phyloP scores from a whole-genome alignment of 148 eudicot species.

The Rhododendron vialii region DNA sequence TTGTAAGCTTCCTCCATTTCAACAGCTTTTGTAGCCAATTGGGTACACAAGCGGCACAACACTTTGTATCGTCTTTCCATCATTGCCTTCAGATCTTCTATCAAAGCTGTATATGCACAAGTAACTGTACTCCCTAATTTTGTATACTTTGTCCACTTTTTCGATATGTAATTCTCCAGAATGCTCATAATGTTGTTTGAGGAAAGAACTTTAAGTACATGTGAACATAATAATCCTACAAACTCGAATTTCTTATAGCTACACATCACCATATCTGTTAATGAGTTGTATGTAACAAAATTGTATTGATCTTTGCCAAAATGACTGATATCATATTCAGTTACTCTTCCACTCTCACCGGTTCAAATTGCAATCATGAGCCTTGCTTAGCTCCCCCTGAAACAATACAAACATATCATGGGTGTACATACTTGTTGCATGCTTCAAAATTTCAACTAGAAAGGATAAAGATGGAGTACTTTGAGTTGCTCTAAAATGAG shows the following conservation, averaged over 20 bases:
- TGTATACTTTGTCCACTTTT: background rate
- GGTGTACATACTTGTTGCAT: background rate
- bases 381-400: background rate
- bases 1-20: background rate
- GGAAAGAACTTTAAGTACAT: background rate
- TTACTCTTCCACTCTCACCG: background rate
- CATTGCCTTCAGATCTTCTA: background rate
- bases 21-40: background rate
- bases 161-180: background rate
- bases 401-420: background rate
- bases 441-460: background rate
- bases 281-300: background rate
- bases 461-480: background rate
- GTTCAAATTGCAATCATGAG: background rate
- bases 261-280: background rate
- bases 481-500: background rate
- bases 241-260: background rate
- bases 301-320: background rate
- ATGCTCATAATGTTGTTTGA: background rate
- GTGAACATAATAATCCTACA: background rate
- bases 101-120: background rate
- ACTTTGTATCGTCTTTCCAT: background rate
- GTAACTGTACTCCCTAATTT: background rate
- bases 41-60: background rate
- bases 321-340: background rate